A percentile compares a stretch with the other conserved stretches of the same genome.
phyloP scores from a whole-genome alignment of 352 stramenopile species.

The Globisporangium nodosum region DNA sequence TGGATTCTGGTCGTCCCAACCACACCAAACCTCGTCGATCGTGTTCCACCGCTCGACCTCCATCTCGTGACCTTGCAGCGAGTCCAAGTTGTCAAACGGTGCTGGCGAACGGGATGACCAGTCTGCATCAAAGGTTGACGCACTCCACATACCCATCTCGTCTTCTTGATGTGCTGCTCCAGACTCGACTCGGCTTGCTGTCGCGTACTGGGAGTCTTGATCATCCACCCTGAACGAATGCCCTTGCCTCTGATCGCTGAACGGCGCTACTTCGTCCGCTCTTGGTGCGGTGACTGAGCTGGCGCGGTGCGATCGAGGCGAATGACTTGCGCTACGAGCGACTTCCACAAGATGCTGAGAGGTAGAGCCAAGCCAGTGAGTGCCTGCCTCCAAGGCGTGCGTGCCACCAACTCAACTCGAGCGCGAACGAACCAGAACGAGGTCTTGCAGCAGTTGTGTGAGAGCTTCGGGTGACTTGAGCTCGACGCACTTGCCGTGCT shows the following conservation, averaged over 20 bases:
- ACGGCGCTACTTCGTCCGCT: background rate
- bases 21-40: background rate
- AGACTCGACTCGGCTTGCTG: background rate
- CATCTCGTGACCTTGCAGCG: background rate
- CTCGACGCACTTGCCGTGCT: conserved; percentile 18
- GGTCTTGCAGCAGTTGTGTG: conserved; percentile 25
- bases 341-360: background rate
- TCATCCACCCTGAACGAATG: background rate
- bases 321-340: background rate
- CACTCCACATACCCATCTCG: background rate
- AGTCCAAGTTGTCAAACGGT: background rate
- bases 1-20: background rate
- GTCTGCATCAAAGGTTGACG: background rate
- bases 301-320: too few relatives aligned
- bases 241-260: background rate
- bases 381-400: background rate
- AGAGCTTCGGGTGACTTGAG: conserved; percentile 41
- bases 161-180: background rate
- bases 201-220: background rate
- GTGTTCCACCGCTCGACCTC: background rate
- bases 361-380: background rate
- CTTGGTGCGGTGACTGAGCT: background rate
- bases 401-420: background rate
- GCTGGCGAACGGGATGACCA: background rate
- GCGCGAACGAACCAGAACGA: conserved; percentile 33